Base-by-base conservation (phyloP, 495 filamentous ascomycete genomes). In the Polyplosphaeria fusca region DNA sequence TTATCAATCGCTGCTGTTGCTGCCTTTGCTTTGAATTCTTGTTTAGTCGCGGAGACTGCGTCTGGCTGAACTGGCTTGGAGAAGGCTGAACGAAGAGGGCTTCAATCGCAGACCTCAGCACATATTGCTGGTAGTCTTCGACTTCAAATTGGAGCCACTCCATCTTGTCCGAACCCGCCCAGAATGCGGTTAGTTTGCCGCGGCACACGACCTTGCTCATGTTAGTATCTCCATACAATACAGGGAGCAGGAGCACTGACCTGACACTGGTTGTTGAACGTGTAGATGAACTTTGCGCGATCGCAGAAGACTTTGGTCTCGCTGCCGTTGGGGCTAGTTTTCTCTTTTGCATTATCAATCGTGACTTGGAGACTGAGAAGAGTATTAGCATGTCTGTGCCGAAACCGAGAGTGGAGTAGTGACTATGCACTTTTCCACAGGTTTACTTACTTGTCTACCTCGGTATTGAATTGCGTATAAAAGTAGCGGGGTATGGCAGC, bases 281-380 rank as follows among this genome's bases (percentile, higher is more conserved):
- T 64, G 42, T 71, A 71, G 12, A 69, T 63, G 46, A 71, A 66
- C 37, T 61, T 70, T 11, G 70, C 63, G 16, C 66, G 53, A 3
- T 60, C 45, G 26, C 60, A 66, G 23, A 57, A 48, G 1, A 71
- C 67, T 30, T 60, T 52, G 14, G 28, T 54, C 18, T 68, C 59
- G 12, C 18, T 14, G n/a, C n/a, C n/a, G 2, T 5, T 35, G 39
- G 39, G 12, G 1, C 5, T 27, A 11, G 12, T 39, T 40, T 52
- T 67, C 35, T 74, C 73, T 35, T 37, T 44, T 0, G 80, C 77
- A 54, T 74, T 78, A 51, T 84, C 81, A 45, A 90, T 74, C 16
- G 87, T 77, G 74, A 95, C 79, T 66, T 93, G 88, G 45, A 96
- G 87, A 19, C n/a, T n/a, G n/a, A n/a, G n/a, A n/a, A n/a, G n/a